These are phyloP conservation scores for Tricholoma terreum DNA, from an alignment of 768 basidiomycete species.

Conservation along the genomic window DNA sequence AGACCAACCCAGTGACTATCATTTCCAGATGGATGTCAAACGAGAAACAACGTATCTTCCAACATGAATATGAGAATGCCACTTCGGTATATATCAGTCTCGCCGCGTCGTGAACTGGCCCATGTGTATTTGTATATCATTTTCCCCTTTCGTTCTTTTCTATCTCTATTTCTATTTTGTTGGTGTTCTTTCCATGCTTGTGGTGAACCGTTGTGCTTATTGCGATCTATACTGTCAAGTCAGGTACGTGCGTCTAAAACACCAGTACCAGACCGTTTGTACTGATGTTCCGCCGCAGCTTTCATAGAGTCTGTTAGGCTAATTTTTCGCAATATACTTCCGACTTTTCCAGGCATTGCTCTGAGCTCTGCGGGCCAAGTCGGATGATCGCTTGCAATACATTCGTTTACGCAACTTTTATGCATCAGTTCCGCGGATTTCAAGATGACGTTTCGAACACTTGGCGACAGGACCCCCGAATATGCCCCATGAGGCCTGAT, in stretches of 20 bases:
- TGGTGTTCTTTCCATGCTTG: neutral
- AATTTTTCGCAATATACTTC: no score
- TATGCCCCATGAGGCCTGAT: no score
- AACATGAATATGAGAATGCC: constrained; percentile 74
- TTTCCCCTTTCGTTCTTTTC: neutral
- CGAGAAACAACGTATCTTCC: constrained; percentile 72
- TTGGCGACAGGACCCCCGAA: no score
- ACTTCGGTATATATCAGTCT: constrained; percentile 79
- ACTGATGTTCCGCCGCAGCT: neutral
- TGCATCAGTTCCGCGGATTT: no score
- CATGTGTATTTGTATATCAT: neutral
- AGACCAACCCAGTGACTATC: neutral
- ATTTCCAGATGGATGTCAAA: constrained; percentile 69
- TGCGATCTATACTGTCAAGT: neutral
- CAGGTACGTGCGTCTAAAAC: neutral
- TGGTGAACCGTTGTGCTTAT: neutral
- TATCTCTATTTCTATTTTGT: neutral
- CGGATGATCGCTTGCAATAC: no score
- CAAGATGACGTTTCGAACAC: no score
- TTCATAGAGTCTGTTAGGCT: no score
- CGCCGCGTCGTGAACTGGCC: constrained; percentile 57
- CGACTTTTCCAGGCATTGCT: no score
- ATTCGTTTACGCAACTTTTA: no score
- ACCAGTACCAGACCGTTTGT: neutral
- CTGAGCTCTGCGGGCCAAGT: no score